Conservation (phyloP, 441 rosid genomes). For the Pelargonium citronellum region DNA sequence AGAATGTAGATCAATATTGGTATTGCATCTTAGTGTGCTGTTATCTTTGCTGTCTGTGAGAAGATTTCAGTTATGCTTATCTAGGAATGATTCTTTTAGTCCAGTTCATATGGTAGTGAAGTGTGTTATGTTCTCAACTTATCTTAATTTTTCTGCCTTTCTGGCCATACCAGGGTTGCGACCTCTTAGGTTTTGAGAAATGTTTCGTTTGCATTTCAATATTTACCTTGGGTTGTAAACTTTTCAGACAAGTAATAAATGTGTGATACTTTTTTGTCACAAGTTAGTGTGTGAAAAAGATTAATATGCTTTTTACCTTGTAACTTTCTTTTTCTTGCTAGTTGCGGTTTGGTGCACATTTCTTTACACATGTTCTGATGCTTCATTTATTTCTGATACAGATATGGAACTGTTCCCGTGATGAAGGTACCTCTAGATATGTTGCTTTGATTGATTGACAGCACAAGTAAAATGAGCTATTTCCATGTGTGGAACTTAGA, state of each 20-base stretch:
- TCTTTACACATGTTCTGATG: constrained; percentile 20
- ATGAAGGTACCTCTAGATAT: constrained; percentile 53
- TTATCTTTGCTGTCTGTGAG: neutral
- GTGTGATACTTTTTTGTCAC: too few species aligned
- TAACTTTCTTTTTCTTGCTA: neutral
- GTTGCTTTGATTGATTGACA: constrained; percentile 2
- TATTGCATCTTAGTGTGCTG: too few species aligned
- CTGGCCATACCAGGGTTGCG: neutral
- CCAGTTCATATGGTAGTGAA: neutral
- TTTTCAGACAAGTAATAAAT: too few species aligned
- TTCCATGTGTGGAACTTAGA: too few species aligned
- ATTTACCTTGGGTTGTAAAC: neutral
- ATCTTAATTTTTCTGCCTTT: neutral
- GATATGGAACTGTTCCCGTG: constrained; percentile 94
- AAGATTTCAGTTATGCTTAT: neutral
- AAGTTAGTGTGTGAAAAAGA: too few species aligned
- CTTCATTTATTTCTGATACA: constrained; percentile 31
- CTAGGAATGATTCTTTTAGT: neutral
- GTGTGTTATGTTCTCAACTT: neutral
- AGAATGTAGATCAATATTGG: neutral
- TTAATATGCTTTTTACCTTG: neutral
- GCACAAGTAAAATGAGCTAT: neutral
- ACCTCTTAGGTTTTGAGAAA: neutral
- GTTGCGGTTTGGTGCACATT: neutral
- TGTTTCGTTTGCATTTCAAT: neutral